Evolutionary conservation across 164 flowering plant species (phyloP).

Genomic region (Umbilicus rupestris): DNA sequence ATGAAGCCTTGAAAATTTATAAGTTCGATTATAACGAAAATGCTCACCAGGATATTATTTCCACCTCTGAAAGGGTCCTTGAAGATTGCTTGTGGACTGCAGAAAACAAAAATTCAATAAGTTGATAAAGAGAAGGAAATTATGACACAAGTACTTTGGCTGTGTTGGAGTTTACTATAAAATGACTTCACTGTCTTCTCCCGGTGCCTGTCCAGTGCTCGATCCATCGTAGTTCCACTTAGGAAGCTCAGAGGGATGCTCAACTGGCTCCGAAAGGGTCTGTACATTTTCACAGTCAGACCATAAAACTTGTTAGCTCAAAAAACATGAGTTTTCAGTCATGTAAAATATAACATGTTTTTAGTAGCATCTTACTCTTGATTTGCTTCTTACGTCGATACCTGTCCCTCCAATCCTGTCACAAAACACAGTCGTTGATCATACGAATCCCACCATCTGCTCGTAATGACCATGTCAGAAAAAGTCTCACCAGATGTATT

Average conservation of each 20-base stretch:
- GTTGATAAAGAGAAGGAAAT: no score
- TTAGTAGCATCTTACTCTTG: conserved; percentile 38
- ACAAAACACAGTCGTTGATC: not conserved
- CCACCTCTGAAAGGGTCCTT: conserved; percentile 98
- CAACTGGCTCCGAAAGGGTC: conserved; percentile 83
- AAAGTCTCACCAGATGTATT: conserved; percentile 67
- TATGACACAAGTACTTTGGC: no score
- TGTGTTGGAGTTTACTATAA: conserved; percentile 49
- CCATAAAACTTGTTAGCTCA: not conserved
- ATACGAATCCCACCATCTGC: not conserved
- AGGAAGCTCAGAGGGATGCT: conserved; percentile 89
- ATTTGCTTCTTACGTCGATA: conserved; percentile 38
- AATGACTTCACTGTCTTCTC: conserved; percentile 98
- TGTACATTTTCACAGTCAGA: conserved; percentile 14
- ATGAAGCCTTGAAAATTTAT: no score
- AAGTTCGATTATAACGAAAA: not conserved
- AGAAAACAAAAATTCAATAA: not conserved
- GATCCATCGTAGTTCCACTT: conserved; percentile 99
- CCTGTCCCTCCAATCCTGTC: conserved; percentile 53
- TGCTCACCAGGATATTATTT: conserved; percentile 79
- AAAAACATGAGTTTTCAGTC: not conserved
- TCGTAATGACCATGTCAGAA: not conserved
- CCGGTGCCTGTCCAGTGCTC: conserved; percentile 99
- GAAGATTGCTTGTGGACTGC: conserved; percentile 93
- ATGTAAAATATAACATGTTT: not conserved